Evolutionary conservation across 352 stramenopile genomes (phyloP), one percentile per base, ranked within the genome.

Genomic region (Phytopythium mirpurense): DNA sequence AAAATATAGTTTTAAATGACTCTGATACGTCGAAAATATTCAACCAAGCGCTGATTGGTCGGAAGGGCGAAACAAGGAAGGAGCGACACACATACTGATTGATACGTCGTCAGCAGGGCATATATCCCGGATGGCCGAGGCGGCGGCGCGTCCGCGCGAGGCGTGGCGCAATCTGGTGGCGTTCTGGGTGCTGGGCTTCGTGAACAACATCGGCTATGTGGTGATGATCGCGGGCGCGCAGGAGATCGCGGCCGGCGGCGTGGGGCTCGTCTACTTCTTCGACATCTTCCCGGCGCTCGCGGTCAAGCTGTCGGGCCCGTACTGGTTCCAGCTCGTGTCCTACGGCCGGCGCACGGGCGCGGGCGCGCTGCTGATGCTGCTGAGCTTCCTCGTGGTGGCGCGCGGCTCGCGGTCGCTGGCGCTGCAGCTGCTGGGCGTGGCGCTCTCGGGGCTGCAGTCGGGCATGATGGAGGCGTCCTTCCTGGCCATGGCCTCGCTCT

Each of bases 151-250:
- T 7, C 6, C 45, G 44, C 18, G 56, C 43, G 78, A 87, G 61
- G 44, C 63, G 60, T 47, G 67, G 51, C 78, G 75, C 58, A 90
- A 91, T 57, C 60, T 92, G 32, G 46, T 70, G 42, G 86, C 85
- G 18, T 98, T 98, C 62, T 98, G 86, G 86, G 56, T 92, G 34
- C 66, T 98, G 21, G 94, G 94, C 34, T 75, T 98, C 36, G 55
- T 98, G 37, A 98, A 98, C 70, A 98, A 98, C 62, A 65, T 94
- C 43, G 79, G 74, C 40, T 98, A 96, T 62, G 90, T 98, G 36
- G 85, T 98, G 50, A 98, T 98, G 91, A 93, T 98, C 56, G 93
- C 95, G 0, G 80, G 83, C 41, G 95, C 95, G 26, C 96, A 98
- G 57, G 80, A 89, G 58, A 98, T 98, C 63, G 74, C 71, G 23